Conservation (phyloP, 495 filamentous ascomycete genomes). For the Hypomontagnella submonticulosa region DNA sequence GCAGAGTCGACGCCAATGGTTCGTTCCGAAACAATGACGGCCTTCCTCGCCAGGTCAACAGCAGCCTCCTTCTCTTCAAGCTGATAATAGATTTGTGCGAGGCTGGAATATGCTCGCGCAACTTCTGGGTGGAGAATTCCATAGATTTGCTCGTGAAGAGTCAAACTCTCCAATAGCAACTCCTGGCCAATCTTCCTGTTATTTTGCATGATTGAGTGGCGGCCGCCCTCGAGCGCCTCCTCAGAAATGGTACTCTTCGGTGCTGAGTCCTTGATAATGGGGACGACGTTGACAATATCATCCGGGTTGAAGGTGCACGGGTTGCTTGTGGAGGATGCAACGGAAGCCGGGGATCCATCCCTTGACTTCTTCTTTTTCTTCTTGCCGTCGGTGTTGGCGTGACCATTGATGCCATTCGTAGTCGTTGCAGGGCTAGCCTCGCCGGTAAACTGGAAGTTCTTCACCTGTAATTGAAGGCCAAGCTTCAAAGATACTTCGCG, state of each 20-base stretch:
- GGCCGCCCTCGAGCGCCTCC: constrained; percentile 93
- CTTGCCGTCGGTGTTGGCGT: constrained; percentile 56
- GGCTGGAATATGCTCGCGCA: constrained; percentile 90
- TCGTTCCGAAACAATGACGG: constrained; percentile 93
- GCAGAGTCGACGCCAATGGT: constrained; percentile 93
- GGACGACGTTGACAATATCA: constrained; percentile 90
- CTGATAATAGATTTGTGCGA: constrained; percentile 95
- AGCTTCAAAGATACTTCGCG: constrained; percentile 91
- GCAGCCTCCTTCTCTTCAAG: constrained; percentile 95
- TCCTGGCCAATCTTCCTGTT: constrained; percentile 97
- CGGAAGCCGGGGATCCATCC: constrained; percentile 62
- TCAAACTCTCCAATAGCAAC: constrained; percentile 92
- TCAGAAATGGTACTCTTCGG: constrained; percentile 90
- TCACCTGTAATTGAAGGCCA: constrained; percentile 86
- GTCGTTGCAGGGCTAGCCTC: constrained; percentile 35
- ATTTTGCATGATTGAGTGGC: constrained; percentile 92
- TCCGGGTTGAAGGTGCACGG: constrained; percentile 79
- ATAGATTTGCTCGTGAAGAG: constrained; percentile 98
- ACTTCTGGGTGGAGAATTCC: constrained; percentile 97
- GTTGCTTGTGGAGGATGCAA: constrained; percentile 58
- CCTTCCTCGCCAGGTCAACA: constrained; percentile 94
- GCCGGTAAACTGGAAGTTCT: constrained; percentile 76
- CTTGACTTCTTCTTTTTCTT: constrained; percentile 84
- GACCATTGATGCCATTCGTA: constrained; percentile 50
- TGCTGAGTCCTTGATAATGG: constrained; percentile 91